phyloP scores from a whole-genome alignment of 2,329 filamentous ascomycete genomes.

The Xylaria sp. region DNA sequence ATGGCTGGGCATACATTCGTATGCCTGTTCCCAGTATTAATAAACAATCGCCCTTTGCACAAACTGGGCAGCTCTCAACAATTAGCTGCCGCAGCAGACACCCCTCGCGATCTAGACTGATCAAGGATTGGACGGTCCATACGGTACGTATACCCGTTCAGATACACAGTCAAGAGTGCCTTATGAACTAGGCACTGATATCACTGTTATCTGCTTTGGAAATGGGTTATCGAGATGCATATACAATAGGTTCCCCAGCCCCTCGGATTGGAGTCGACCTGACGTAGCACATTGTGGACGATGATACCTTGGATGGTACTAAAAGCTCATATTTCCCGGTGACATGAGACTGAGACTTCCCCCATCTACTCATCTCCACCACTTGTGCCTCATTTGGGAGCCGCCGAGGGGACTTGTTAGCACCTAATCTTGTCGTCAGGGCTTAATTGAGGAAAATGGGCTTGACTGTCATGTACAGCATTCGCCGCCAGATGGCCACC shows the following conservation, averaged over 20 bases:
- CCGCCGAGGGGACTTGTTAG: slow-evolving; percentile 25
- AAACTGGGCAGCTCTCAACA: slow-evolving; percentile 31
- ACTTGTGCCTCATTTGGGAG: slow-evolving; percentile 16
- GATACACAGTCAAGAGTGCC: not conserved
- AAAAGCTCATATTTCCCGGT: slow-evolving; percentile 32
- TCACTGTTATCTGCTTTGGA: slow-evolving; percentile 27
- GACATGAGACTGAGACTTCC: not conserved
- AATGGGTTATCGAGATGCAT: slow-evolving; percentile 10
- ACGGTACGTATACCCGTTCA: no score
- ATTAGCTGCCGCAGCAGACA: slow-evolving; percentile 17
- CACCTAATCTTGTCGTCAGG: slow-evolving; percentile 14
- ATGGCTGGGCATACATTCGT: slow-evolving; percentile 27
- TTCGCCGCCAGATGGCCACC: slow-evolving; percentile 29
- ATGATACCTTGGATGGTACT: slow-evolving; percentile 26
- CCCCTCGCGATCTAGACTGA: not conserved
- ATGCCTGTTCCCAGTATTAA: slow-evolving; percentile 1
- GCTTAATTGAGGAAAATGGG: slow-evolving; percentile 39
- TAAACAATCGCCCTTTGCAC: slow-evolving; percentile 12
- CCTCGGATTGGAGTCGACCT: slow-evolving; percentile 14
- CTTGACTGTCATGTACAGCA: slow-evolving; percentile 22
- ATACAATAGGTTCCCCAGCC: slow-evolving; percentile 23
- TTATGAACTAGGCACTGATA: slow-evolving; percentile 8
- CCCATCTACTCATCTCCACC: slow-evolving; percentile 1
- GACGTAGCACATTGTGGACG: slow-evolving; percentile 17
- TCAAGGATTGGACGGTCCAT: slow-evolving; percentile 13